Conservation (phyloP, 2,329 filamentous ascomycete genomes). For the Dothideomycetes sp. region DNA sequence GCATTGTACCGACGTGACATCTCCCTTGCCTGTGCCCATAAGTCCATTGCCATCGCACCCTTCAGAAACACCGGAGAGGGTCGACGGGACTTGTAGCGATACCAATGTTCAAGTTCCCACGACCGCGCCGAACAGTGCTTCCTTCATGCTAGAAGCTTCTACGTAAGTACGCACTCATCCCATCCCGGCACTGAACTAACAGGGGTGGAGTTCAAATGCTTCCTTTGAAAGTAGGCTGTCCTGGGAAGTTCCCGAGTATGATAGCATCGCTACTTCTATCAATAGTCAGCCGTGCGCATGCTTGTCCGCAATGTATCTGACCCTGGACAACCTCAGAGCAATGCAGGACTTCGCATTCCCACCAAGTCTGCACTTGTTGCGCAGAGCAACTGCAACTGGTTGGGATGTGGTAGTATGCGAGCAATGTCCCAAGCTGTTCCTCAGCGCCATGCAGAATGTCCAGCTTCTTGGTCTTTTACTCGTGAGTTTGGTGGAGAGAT, state of each 20-base stretch:
- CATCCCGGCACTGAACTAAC: too few relatives aligned
- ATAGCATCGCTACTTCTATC: background rate
- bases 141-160: too few relatives aligned
- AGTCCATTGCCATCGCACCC: background rate
- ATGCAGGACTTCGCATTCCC: conserved; percentile 31
- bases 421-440: conserved; percentile 29
- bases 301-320: conserved; percentile 34
- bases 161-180: too few relatives aligned
- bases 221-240: background rate
- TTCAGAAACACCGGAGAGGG: too few relatives aligned
- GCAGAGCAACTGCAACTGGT: conserved; percentile 29
- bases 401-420: conserved; percentile 28
- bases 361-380: conserved; percentile 28
- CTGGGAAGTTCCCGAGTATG: background rate
- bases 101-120: too few relatives aligned
- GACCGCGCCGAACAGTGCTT: too few relatives aligned
- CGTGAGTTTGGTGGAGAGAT: conserved; percentile 29
- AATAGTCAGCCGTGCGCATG: conserved; percentile 31
- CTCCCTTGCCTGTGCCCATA: background rate
- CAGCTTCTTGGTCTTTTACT: conserved; percentile 31
- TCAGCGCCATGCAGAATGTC: conserved; percentile 34
- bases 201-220: background rate
- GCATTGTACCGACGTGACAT: too few relatives aligned
- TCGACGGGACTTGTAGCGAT: too few relatives aligned
- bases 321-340: conserved; percentile 29